Base-by-base conservation (phyloP, 2,329 filamentous ascomycete genomes). In the Parastagonospora nodorum region DNA sequence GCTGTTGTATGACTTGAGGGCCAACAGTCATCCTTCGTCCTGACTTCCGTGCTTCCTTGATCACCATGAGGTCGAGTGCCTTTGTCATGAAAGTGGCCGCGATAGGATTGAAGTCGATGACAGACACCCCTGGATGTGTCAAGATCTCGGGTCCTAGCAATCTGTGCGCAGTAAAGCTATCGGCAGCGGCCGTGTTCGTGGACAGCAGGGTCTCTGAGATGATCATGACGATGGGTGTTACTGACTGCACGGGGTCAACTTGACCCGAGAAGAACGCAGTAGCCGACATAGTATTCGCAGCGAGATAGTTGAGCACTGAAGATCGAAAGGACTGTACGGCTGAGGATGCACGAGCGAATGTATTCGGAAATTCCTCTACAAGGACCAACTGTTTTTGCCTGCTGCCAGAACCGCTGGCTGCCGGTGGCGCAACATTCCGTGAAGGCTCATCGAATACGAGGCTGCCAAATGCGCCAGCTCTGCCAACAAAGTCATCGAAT, bases 81-180 rank as follows among this genome's bases (percentile, higher is more conserved):
- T 93, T 96, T 10, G 85, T 82, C 64, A 99, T 83, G 36, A 93
- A 84, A 0, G 93, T 94, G 0, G 91, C 87, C 0, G 94, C 94
- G 53, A 99, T 88, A 10, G 89, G 84, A 65, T 99, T 99, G 76
- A 97, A 99, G 58, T 96, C 92, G 57, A 99, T 90, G 5, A 89
- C 80, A 8, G 84, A 85, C 2, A 91, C 86, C 11, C 87, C 87
- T 0, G 90, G 87, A 72, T 97, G 92, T 36, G 88, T 86, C 11
- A 91, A 80, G 37, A 99, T 89, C 57, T 94, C 89, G 0, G 92
- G 88, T 0, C 95, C 94, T 2, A 99, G 83, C 14, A 99, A 77
- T 19, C 92, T 86, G 75, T 97, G 90, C 0, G 91, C 91, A 1
- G 94, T 99, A 65, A 97, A 92, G 72, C 90, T 97, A 67, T 97